Evolutionary conservation across 192 early-diverging fungal genomes (phyloP), one percentile per base, ranked within the genome.

Genomic region (Backusella parvicylindrica): DNA sequence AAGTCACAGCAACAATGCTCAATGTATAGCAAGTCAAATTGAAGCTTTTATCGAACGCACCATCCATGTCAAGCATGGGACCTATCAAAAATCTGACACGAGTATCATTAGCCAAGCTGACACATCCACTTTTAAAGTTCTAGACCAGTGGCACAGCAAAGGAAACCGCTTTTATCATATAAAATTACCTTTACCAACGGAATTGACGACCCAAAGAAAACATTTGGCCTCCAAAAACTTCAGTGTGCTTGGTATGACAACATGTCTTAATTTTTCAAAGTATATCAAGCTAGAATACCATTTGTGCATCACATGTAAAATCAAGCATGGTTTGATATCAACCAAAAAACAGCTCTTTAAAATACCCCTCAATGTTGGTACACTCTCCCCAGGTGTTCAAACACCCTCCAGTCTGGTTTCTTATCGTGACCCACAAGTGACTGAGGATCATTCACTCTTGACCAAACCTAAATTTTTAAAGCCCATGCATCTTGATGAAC

Each of bases 391-490:
- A 37, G 33, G 53, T 6, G 9, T 31, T 12, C 33, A 31, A 37
- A 16, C 32, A 37, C 50, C 71, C 3, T 37, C 21, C 1, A 36
- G 56, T 4, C 21, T 72, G 11, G n/a, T 72, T 1, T 31, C n/a
- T n/a, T 72, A 56, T 38, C 32, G n/a, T 37, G 71, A 72, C 26
- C 32, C 50, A 35, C 18, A 36, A 30, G 71, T 72, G 6, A 23
- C 23, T 8, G 31, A 63, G 2, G 71, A 72, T 38, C 60, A 50
- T 36, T 56, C 71, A 3, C 32, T 72, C 2, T 37, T 53, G 15
- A 72, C 71, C 18, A 72, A 63, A 30, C 71, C 71, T 60, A 72
- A 56, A 36, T 72, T 72, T 41, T 60, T 72, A 41, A 70, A 70
- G 32, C 41, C 68, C 28, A 18, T 18, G 16, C 11, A 31, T 16